A percentile compares a stretch with the other conserved stretches of the same genome.
Evolutionary conservation across 139 green algal genomes (phyloP).

Genomic region (Marvania coccoides): DNA sequence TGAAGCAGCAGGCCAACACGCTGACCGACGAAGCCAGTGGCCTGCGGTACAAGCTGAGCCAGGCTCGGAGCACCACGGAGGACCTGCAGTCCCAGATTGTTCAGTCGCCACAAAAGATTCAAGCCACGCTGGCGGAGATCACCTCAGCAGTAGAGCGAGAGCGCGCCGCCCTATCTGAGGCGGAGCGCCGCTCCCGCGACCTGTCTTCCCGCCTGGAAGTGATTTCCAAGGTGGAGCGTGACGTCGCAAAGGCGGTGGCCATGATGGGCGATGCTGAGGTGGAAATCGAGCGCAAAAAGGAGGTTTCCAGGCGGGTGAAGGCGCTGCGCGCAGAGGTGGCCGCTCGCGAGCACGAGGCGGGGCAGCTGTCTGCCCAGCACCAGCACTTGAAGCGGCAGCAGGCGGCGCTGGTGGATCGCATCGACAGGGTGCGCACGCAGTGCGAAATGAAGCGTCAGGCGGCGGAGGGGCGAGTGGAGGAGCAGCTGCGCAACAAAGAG

Average conservation of each 20-base stretch:
- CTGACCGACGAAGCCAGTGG: constrained; percentile 47
- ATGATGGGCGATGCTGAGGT: constrained; percentile 56
- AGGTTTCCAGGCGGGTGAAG: constrained; percentile 41
- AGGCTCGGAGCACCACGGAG: constrained; percentile 45
- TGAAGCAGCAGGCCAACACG: constrained; percentile 49
- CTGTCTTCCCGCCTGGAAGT: constrained; percentile 34
- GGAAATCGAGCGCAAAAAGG: constrained; percentile 60
- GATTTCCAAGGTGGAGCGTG: constrained; percentile 50
- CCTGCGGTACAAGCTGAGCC: constrained; percentile 52
- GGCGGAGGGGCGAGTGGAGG: constrained; percentile 57
- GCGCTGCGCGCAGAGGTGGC: constrained; percentile 15
- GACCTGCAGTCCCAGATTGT: constrained; percentile 69
- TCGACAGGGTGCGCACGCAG: constrained; percentile 59
- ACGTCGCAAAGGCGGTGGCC: constrained; percentile 49
- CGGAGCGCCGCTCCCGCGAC: constrained; percentile 29
- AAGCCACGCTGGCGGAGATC: constrained; percentile 32
- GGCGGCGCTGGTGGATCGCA: constrained; percentile 41
- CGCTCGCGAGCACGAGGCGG: constrained; percentile 39
- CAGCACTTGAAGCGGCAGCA: constrained; percentile 56
- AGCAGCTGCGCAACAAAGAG: constrained; percentile 65
- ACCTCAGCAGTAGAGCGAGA: constrained; percentile 33
- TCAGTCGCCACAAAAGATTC: constrained; percentile 46
- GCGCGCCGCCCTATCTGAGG: constrained; percentile 19
- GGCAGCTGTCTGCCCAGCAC: constrained; percentile 41
- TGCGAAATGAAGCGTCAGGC: constrained; percentile 61